Conservation (phyloP, 2,329 filamentous ascomycete species). For the Xylariaceae sp. region DNA sequence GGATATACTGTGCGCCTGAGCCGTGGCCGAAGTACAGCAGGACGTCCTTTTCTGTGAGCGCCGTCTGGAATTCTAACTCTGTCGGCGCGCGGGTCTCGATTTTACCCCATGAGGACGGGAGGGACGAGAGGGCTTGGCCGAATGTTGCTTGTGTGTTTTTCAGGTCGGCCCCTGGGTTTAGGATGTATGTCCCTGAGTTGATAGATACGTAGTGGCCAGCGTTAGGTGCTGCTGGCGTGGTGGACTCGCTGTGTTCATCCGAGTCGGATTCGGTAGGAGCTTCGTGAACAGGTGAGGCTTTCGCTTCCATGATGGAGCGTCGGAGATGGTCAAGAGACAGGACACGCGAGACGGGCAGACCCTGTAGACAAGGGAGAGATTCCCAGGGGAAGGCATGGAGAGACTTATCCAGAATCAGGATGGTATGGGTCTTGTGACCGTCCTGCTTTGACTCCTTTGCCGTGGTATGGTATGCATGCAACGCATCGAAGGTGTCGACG, state of each 20-base stretch:
- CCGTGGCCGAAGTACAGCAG: conserved; percentile 96
- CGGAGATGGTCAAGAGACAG: conserved; percentile 80
- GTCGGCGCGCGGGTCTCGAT: conserved; percentile 64
- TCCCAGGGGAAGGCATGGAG: conserved; percentile 95
- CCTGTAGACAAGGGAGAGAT: conserved; percentile 78
- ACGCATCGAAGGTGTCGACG: conserved; percentile 77
- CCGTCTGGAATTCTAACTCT: conserved; percentile 69
- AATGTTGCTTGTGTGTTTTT: conserved; percentile 74
- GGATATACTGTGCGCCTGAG: conserved; percentile 89
- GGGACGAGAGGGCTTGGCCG: conserved; percentile 56
- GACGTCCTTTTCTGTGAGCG: conserved; percentile 61
- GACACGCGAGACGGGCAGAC: conserved; percentile 74
- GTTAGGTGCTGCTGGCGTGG: conserved; percentile 24
- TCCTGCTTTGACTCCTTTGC: conserved; percentile 34
- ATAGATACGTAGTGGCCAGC: conserved; percentile 52
- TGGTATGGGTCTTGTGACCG: conserved; percentile 59
- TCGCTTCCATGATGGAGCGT: conserved; percentile 61
- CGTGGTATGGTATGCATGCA: conserved; percentile 67
- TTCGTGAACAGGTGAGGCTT: conserved; percentile 10
- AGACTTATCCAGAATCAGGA: conserved; percentile 85
- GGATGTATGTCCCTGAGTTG: conserved; percentile 64
- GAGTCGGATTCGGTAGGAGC: conserved; percentile 19
- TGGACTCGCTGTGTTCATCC: conserved; percentile 3
- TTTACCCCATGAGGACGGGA: conserved; percentile 65
- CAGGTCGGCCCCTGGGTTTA: conserved; percentile 85